Evolutionary conservation across 805 yeast species (phyloP).

Genomic region (Naumovozyma dairenensis): DNA sequence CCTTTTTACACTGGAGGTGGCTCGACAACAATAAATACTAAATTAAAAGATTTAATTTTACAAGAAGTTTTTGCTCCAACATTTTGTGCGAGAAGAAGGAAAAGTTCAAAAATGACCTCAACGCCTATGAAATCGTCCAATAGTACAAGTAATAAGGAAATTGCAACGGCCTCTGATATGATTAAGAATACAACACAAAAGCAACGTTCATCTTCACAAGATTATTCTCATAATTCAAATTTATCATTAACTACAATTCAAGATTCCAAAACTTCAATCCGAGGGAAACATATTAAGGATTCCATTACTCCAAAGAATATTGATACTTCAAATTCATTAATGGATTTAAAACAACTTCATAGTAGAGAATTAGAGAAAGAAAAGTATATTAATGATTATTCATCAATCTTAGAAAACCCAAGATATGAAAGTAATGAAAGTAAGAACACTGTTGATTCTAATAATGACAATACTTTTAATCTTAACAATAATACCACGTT

Average conservation of each 20-base stretch:
- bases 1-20: too few species aligned
- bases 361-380: conserved; percentile 20
- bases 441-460: not conserved
- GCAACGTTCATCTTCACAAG: conserved; percentile 8
- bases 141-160: conserved; percentile 5
- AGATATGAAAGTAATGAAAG: not conserved
- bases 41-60: conserved; percentile 58
- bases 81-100: conserved; percentile 5
- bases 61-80: conserved; percentile 52
- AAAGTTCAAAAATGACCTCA: not conserved
- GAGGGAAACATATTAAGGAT: conserved; percentile 17
- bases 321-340: conserved; percentile 23
- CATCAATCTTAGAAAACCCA: not conserved
- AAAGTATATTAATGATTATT: conserved; percentile 6
- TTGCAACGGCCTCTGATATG: too few species aligned
- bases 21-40: conserved; percentile 61
- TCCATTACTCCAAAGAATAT: conserved; percentile 22
- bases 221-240: conserved; percentile 14
- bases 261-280: conserved; percentile 11
- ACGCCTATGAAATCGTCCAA: conserved; percentile 1
- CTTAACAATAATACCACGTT: too few species aligned
- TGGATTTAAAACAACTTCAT: conserved; percentile 26
- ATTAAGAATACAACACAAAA: conserved; percentile 15
- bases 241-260: conserved; percentile 12
- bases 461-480: conserved; percentile 2